Evolutionary conservation across 352 stramenopile species (phyloP), one percentile per base, ranked within the genome.

Genomic region (Phytophthora cactorum): DNA sequence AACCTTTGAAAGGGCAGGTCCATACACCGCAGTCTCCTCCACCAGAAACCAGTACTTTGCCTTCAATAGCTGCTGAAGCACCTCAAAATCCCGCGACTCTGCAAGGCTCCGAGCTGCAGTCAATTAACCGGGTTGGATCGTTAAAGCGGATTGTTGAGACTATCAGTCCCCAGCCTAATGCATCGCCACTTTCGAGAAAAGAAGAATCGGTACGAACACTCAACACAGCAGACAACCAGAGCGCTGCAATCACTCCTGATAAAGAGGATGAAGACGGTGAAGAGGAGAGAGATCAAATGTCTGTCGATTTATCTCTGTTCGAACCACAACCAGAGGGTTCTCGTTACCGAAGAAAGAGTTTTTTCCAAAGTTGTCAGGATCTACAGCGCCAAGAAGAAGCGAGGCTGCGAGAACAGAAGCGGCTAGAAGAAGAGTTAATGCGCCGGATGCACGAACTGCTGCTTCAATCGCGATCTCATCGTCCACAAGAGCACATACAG

Each of bases 361-460:
- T 86, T 9, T 89, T 84, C 39, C 66, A 68, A 15, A 78, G 70
- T 51, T 79, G 84, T 50, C 79, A 86, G 27, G 66, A 82, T 9
- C 59, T 83, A 10, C 75, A 87, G 34, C 57, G 52, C 2, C 66
- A 62, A 6, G 77, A 88, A 43, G 70, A 79, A n/a, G 68, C 54
- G 2, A 68, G 79, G 2, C 52, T 76, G 28, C 66, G 65, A 0
- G 74, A 79, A 32, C 63, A 76, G 41, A 68, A 63, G 2, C 59
- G 55, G 1, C 45, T 62, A 8, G 77, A 89, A 45, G 68, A 86
- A 11, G 70, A 76, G 8, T 5, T 83, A 10, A 70, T 89, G 32
- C 69, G 60, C 7, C 72, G 77, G 31, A 65, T 89, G 53, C 78
- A 86, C 27, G 68, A 78, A 43, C 54, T 86, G 25, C 50, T 86